These are phyloP conservation scores for Hyparrhenia diplandra DNA, from an alignment of 176 grass and related monocot genomes.

Conservation along the genomic window DNA sequence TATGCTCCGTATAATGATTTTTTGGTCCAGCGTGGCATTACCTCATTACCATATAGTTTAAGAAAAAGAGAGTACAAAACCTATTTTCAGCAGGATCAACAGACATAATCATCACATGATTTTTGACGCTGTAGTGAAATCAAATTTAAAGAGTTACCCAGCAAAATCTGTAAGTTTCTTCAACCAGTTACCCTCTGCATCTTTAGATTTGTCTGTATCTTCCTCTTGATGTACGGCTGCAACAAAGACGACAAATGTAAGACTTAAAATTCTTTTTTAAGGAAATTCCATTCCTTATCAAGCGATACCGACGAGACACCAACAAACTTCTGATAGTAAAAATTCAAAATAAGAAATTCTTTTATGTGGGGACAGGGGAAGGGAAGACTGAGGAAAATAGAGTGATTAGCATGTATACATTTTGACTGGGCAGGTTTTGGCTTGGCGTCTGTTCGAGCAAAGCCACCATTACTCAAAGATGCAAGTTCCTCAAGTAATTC, in stretches of 20 bases:
- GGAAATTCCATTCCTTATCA: neutral
- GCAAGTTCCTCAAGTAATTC: conserved; percentile 92
- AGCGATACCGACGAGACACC: neutral
- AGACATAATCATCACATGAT: neutral
- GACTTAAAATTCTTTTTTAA: neutral
- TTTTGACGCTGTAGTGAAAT: neutral
- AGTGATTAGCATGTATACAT: conserved; percentile 33
- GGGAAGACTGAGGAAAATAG: neutral
- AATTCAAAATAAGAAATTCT: conserved; percentile 4
- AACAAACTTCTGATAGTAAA: conserved; percentile 8
- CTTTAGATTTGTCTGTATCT: conserved; percentile 38
- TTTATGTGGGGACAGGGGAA: neutral
- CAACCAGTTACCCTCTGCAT: conserved; percentile 68
- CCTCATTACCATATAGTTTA: neutral
- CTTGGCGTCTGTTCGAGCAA: conserved; percentile 36
- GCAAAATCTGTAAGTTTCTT: conserved; percentile 89
- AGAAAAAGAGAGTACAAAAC: neutral
- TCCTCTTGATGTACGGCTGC: conserved; percentile 53
- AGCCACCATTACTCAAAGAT: conserved; percentile 50
- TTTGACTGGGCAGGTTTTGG: conserved; percentile 54
- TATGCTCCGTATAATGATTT: neutral
- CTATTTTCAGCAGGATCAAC: neutral
- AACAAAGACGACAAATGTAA: conserved; percentile 16
- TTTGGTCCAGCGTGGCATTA: neutral
- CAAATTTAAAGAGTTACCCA: conserved; percentile 53